Evolutionary conservation across 495 filamentous ascomycete species (phyloP).

Genomic region (Hyaloscypha bicolor): DNA sequence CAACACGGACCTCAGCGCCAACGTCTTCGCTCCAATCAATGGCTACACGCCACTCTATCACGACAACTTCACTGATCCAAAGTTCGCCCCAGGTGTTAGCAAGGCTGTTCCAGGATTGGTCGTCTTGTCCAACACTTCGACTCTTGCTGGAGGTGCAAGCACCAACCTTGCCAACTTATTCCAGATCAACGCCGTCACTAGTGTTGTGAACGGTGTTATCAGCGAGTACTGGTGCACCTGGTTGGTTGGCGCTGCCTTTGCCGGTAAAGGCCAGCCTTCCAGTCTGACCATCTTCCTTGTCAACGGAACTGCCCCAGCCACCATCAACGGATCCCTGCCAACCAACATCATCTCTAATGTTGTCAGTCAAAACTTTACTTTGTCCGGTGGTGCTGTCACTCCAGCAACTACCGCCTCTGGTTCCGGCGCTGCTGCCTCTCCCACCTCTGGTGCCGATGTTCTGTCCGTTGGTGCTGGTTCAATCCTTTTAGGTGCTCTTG

Average conservation of each 20-base stretch:
- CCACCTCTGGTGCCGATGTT: background rate
- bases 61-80: constrained; percentile 1
- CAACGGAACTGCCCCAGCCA: constrained; percentile 1
- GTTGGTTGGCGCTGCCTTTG: constrained; percentile 5
- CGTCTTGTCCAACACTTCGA: constrained; percentile 2
- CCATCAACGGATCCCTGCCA: background rate
- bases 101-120: constrained; percentile 4
- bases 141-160: constrained; percentile 1
- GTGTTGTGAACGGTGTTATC: background rate
- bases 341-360: constrained; percentile 1
- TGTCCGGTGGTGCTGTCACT: background rate
- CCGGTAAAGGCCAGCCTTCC: background rate
- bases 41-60: constrained; percentile 3
- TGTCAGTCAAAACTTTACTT: background rate
- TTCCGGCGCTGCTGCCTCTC: background rate
- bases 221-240: constrained; percentile 3
- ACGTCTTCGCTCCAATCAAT: background rate
- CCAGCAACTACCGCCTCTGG: background rate
- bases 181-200: constrained; percentile 2
- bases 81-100: constrained; percentile 1
- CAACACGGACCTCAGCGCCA: constrained; percentile 3
- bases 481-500: background rate
- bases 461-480: background rate
- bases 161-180: background rate
- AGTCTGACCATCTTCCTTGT: constrained; percentile 2